Percentiles rank a stretch among this genome's conserved stretches.
Evolutionary conservation across 1,284 basidiomycete species (phyloP).

Genomic region (Stereum hirsutum): DNA sequence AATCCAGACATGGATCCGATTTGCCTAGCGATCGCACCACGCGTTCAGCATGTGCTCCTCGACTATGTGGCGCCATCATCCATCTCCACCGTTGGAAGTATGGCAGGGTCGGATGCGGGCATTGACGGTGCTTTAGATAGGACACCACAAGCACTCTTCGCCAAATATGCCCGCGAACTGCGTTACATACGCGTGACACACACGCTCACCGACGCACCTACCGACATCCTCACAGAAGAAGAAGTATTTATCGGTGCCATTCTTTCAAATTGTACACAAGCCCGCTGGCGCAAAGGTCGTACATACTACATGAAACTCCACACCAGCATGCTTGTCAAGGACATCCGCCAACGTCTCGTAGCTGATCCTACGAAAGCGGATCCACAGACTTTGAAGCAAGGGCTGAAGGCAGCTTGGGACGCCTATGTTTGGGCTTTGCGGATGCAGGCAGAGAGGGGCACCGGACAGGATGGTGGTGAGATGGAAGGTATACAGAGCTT

Average conservation of each 20-base stretch:
- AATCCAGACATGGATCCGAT: slow-evolving; percentile 33
- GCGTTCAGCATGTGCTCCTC: slow-evolving; percentile 28
- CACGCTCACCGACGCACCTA: slow-evolving; percentile 49
- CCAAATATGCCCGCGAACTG: slow-evolving; percentile 52
- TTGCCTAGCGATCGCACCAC: slow-evolving; percentile 29
- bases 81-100: neutral
- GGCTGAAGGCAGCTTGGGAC: slow-evolving; percentile 48
- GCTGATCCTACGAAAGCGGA: slow-evolving; percentile 17
- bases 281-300: slow-evolving; percentile 48
- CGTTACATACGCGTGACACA: slow-evolving; percentile 63
- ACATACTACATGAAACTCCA: slow-evolving; percentile 57
- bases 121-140: too few relatives aligned
- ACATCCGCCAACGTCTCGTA: slow-evolving; percentile 35
- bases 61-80: slow-evolving; percentile 11
- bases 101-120: slow-evolving; percentile 21
- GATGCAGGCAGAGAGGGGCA: slow-evolving; percentile 38
- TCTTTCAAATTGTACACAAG: slow-evolving; percentile 48
- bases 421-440: slow-evolving; percentile 49
- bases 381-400: slow-evolving; percentile 26
- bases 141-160: slow-evolving; percentile 18
- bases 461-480: slow-evolving; percentile 51
- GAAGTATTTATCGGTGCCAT: slow-evolving; percentile 71
- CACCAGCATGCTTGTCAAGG: slow-evolving; percentile 40
- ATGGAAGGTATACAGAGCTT: neutral
- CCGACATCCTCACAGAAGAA: slow-evolving; percentile 51